These are phyloP conservation scores for Daldinia decipiens DNA, from an alignment of 495 filamentous ascomycete species.

Conservation along the genomic window DNA sequence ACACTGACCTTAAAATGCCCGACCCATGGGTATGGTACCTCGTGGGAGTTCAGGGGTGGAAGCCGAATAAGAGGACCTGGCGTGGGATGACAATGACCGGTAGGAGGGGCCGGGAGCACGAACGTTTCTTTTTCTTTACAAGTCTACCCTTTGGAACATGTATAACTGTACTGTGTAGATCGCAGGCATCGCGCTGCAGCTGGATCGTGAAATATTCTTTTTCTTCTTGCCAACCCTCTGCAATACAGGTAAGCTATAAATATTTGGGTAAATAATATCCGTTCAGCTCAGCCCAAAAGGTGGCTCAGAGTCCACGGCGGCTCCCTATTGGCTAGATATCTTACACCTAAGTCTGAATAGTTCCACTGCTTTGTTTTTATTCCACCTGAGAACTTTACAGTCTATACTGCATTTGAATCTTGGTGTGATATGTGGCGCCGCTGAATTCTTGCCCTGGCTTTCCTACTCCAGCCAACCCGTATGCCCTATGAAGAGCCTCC, in stretches of 20 bases:
- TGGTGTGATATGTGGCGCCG: slow-evolving; percentile 43
- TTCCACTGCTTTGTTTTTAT: slow-evolving; percentile 34
- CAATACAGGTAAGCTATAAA: slow-evolving; percentile 7
- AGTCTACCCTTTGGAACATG: not conserved
- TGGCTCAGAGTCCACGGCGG: slow-evolving; percentile 37
- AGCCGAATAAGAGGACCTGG: slow-evolving; percentile 15
- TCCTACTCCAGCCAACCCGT: slow-evolving; percentile 28
- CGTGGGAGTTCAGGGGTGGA: slow-evolving; percentile 19
- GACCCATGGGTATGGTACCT: slow-evolving; percentile 25
- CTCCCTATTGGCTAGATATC: slow-evolving; percentile 33
- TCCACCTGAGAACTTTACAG: slow-evolving; percentile 47
- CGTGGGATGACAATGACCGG: slow-evolving; percentile 25
- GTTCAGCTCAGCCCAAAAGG: slow-evolving; percentile 46
- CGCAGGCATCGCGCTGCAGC: slow-evolving; percentile 19
- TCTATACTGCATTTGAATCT: slow-evolving; percentile 44
- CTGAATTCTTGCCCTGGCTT: slow-evolving; percentile 42
- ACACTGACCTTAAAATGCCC: slow-evolving; percentile 22
- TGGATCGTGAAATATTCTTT: slow-evolving; percentile 22
- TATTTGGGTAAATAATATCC: slow-evolving; percentile 34
- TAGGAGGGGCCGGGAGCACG: not conserved
- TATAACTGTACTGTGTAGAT: slow-evolving; percentile 34
- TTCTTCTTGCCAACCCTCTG: slow-evolving; percentile 23
- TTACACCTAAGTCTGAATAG: slow-evolving; percentile 43
- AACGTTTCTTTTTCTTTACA: not conserved
- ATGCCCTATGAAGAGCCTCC: slow-evolving; percentile 36